phyloP scores from a whole-genome alignment of 495 filamentous ascomycete genomes.

The Cercophora samala region DNA sequence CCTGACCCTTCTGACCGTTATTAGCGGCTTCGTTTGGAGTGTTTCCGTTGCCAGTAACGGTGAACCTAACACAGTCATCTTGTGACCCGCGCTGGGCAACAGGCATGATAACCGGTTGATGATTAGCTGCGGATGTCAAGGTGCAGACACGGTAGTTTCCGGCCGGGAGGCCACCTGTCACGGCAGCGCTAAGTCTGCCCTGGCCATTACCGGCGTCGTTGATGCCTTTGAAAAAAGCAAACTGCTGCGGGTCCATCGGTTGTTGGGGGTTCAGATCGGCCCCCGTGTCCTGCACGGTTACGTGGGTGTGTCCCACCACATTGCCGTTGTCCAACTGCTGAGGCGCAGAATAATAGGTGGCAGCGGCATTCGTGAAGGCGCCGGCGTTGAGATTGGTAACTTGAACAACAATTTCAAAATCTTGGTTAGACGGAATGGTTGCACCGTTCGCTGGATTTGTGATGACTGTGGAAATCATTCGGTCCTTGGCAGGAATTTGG shows the following conservation, averaged over 20 bases:
- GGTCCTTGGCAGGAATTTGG: conserved; percentile 52
- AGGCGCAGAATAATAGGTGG: conserved; percentile 57
- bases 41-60: conserved; percentile 19
- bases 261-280: conserved; percentile 34
- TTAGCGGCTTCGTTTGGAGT: conserved; percentile 23
- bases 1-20: conserved; percentile 21
- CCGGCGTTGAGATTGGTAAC: conserved; percentile 53
- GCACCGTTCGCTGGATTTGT: conserved; percentile 41
- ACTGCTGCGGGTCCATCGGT: conserved; percentile 41
- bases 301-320: conserved; percentile 58
- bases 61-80: conserved; percentile 32
- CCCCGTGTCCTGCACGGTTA: conserved; percentile 55
- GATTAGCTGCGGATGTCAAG: conserved; percentile 26
- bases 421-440: conserved; percentile 38
- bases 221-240: conserved; percentile 32
- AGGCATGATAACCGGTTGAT: conserved; percentile 34
- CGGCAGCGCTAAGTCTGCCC: conserved; percentile 24
- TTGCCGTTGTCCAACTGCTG: conserved; percentile 45
- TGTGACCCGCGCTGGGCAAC: conserved; percentile 31
- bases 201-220: conserved; percentile 28
- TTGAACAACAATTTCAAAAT: conserved; percentile 53
- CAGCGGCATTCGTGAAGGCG: conserved; percentile 53
- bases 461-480: conserved; percentile 60
- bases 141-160: conserved; percentile 33
- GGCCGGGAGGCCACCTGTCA: conserved; percentile 25